Base-by-base conservation (phyloP, 495 filamentous ascomycete genomes). In the Aspergillus heteromorphus region DNA sequence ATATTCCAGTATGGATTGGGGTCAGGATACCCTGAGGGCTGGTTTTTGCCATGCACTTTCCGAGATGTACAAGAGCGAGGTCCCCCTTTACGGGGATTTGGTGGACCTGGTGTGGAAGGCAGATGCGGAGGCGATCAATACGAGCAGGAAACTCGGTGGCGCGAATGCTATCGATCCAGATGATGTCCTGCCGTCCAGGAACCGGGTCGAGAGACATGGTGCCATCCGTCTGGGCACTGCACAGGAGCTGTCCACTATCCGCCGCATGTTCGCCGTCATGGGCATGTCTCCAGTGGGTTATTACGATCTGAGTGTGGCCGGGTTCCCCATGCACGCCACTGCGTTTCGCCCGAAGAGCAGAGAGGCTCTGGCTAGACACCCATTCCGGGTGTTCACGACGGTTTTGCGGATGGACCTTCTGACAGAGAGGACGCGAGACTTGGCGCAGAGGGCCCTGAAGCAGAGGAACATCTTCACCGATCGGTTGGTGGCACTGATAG, bases 221-320 rank as follows among this genome's bases (percentile, higher is more conserved):
- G 74, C 74, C 20, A 75, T 77, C 27, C 65, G 74, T 4, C 58
- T 77, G 1, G 74, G 74, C 1, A 77, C 65, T 0, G 40, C 64
- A 4, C 40, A 70, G 30, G 74, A 77, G 48, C 61, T 77, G 3
- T 54, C 53, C 34, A 71, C 63, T 1, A 67, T 75, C 30, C 50
- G 65, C 21, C 71, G 71, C 27, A 64, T 77, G 53, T 75, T 77
- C 48, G 56, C 61, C 23, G 49, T 75, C 30, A 61, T 77, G 58
- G 70, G 70, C 16, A 74, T 77, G 74, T 53, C 65, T 29, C 70
- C 74, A 0, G 71, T 74, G 5, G 74, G 73, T 18, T 77, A 77
- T 57, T 77, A 77, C 48, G 71, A 77, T 45, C 61, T 77, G 1
- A 61, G 57, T 6, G 55, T 67, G 0, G 72, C 68, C 9, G 73